Percentiles rank a stretch among this genome's conserved stretches.
Conservation (phyloP, 441 rosid species). For the Daphne laureola region DNA sequence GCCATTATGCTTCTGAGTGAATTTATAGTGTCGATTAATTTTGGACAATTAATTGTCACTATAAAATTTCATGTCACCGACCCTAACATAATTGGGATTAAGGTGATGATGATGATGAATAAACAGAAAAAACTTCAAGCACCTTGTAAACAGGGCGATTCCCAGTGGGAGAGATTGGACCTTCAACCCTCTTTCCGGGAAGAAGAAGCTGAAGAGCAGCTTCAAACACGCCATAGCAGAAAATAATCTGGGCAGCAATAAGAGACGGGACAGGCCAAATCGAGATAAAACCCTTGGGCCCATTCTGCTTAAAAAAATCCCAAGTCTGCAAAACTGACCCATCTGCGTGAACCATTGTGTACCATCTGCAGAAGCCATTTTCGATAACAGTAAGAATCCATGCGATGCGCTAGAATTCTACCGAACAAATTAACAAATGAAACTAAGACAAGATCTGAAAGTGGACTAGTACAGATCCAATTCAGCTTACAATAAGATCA, state of each 20-base stretch:
- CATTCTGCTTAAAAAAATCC: conserved; percentile 47
- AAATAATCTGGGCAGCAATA: conserved; percentile 63
- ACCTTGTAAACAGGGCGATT: conserved; percentile 92
- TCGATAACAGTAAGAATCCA: too few relatives aligned
- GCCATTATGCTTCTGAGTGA: too few relatives aligned
- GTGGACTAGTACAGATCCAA: not conserved
- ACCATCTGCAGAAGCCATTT: conserved; percentile 58
- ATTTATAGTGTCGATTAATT: too few relatives aligned
- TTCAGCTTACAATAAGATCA: conserved; percentile 66
- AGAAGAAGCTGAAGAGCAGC: conserved; percentile 86
- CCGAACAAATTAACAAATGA: not conserved
- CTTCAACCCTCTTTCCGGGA: conserved; percentile 87
- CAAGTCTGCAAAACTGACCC: conserved; percentile 63
- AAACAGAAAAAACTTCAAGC: not conserved
- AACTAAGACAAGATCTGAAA: not conserved
- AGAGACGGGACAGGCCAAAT: conserved; percentile 82
- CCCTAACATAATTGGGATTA: too few relatives aligned
- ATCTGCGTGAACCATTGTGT: conserved; percentile 87
- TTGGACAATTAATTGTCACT: too few relatives aligned
- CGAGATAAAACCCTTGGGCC: conserved; percentile 52
- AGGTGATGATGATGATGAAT: too few relatives aligned
- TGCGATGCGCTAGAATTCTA: not conserved
- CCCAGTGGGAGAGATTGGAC: conserved; percentile 85
- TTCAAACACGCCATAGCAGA: conserved; percentile 71
- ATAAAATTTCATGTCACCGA: too few relatives aligned